Base-by-base conservation (phyloP, 495 filamentous ascomycete species). In the Hamigera avellanea region DNA sequence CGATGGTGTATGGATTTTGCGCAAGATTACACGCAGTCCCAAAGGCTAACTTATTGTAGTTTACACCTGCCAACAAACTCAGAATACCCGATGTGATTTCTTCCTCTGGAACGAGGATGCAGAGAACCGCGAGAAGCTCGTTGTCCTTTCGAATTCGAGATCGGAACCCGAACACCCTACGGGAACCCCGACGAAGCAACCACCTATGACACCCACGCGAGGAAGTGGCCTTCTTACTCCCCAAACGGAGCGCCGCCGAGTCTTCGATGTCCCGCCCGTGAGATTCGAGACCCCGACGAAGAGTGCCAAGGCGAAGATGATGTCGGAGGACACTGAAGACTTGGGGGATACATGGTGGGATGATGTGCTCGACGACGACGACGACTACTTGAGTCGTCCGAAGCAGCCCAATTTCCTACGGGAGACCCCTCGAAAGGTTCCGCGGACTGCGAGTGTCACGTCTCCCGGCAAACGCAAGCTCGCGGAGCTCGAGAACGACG, bases 51-150 rank as follows among this genome's bases (percentile, higher is more conserved):
- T 19, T 8, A 19, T 28, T 5, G 15, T 17, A 73, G 69, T 86
- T 53, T 85, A 80, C 48, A 75, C 65, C 6, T 86, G 82, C 50
- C 72, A 72, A 38, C 68, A 72, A 41, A 49, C 58, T 6, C 59
- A 64, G 19, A 45, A 56, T 1, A 45, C 63, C 28, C 58, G 62
- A 26, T 88, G 83, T 54, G 59, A 64, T 12, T 86, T 86, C 64
- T 88, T 85, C 50, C 56, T 86, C 2, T 87, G 76, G 73, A 64
- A 67, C 18, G 70, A 75, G 18, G 69, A 75, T n/a, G 81, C 81
- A 0, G 55, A 67, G 23, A 41, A 40, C 14, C 67, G 76, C 12
- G 77, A 83, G 46, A 62, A 66, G 44, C 45, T 49, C 9, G 57
- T 61, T 6, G 48, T 77, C 2, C 44, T 70, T 15, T 66, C 59